Percentiles rank a stretch among this genome's conserved stretches.
Conservation (phyloP, 228 moss, liverwort and hornwort genomes). For the Sphagnum magellanicum region DNA sequence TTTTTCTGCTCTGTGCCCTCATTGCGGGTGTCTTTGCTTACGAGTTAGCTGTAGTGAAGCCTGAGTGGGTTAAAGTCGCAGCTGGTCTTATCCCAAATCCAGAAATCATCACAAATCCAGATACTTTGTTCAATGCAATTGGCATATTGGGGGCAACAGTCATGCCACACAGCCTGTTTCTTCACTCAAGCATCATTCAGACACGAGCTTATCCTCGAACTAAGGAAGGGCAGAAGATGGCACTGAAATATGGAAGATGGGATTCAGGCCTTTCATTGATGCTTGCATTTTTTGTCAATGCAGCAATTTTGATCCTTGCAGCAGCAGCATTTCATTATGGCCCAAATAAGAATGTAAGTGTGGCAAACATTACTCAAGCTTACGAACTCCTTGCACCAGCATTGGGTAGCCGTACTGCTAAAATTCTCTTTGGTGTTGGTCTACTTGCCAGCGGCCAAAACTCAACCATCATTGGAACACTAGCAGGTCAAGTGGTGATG, state of each 20-base stretch:
- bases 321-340: conserved; percentile 12
- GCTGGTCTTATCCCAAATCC: conserved; percentile 4
- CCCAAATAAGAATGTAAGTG: conserved; percentile 1
- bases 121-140: conserved; percentile 10
- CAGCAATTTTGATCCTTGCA: conserved; percentile 10
- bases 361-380: conserved; percentile 16
- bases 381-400: conserved; percentile 35
- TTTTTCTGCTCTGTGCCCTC: conserved; percentile 3
- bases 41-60: conserved; percentile 10
- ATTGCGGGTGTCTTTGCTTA: conserved; percentile 10
- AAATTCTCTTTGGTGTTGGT: conserved; percentile 34
- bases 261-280: conserved; percentile 8
- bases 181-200: conserved; percentile 17
- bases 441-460: conserved; percentile 39
- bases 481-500: conserved; percentile 49
- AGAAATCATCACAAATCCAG: conserved; percentile 2
- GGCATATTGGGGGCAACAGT: conserved; percentile 16
- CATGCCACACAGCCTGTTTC: conserved; percentile 20
- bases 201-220: conserved; percentile 13
- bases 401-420: conserved; percentile 25
- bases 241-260: conserved; percentile 8
- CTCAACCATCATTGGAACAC: conserved; percentile 43
- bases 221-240: conserved; percentile 14
- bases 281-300: conserved; percentile 14
- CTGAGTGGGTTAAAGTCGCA: not conserved